Conservation (phyloP, 2,329 filamentous ascomycete genomes). For the Cladobotryum protrusum region DNA sequence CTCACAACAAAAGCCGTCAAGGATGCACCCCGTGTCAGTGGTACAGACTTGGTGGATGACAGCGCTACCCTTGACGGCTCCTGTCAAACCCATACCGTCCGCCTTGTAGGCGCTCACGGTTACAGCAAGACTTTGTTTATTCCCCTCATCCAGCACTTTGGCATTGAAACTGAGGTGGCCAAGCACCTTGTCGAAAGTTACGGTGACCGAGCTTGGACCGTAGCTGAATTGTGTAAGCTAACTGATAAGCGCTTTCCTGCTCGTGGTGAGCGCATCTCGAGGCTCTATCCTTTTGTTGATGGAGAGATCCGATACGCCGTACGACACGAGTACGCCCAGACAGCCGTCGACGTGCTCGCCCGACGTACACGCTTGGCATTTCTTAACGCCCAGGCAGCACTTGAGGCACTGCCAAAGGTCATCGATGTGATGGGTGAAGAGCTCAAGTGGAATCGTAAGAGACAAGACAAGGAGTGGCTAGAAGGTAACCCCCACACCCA, state of each 20-base stretch:
- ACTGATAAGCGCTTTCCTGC: slow-evolving; percentile 78
- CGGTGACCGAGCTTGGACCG: slow-evolving; percentile 87
- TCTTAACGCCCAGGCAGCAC: slow-evolving; percentile 82
- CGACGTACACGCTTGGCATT: slow-evolving; percentile 81
- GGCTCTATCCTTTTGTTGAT: slow-evolving; percentile 84
- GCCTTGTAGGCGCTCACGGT: slow-evolving; percentile 76
- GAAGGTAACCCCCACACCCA: slow-evolving; percentile 47
- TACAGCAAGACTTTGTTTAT: slow-evolving; percentile 89
- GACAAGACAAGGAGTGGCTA: slow-evolving; percentile 77
- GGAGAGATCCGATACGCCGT: slow-evolving; percentile 87
- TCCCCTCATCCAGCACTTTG: slow-evolving; percentile 89
- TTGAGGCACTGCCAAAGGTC: slow-evolving; percentile 76
- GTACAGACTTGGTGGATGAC: slow-evolving; percentile 64
- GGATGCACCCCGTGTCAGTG: slow-evolving; percentile 61
- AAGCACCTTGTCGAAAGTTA: slow-evolving; percentile 84
- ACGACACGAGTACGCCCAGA: slow-evolving; percentile 85
- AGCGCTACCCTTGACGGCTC: slow-evolving; percentile 56
- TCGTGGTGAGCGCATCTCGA: slow-evolving; percentile 70
- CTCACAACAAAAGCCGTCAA: slow-evolving; percentile 51
- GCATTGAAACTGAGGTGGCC: slow-evolving; percentile 85
- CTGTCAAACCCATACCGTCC: slow-evolving; percentile 79
- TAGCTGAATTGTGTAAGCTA: slow-evolving; percentile 70
- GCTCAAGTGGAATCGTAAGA: slow-evolving; percentile 65
- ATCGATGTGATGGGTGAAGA: slow-evolving; percentile 88
- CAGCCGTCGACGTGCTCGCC: slow-evolving; percentile 80